A percentile compares a stretch with the other conserved stretches of the same genome.
These are phyloP conservation scores for Botryotinia calthae DNA, from an alignment of 2,329 filamentous ascomycete species.

Conservation along the genomic window DNA sequence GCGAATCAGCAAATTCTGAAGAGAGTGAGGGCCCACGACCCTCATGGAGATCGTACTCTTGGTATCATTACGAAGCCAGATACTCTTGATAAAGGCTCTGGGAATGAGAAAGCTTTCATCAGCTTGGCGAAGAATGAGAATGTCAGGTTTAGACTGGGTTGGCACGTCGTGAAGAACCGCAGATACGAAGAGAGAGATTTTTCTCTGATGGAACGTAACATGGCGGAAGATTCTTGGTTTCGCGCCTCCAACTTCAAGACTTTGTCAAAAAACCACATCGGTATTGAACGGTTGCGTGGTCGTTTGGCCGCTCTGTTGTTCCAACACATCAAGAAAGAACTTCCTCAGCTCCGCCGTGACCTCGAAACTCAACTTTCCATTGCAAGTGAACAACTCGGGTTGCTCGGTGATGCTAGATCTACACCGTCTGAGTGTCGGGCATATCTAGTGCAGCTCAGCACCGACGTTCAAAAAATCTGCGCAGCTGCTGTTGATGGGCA, in stretches of 20 bases:
- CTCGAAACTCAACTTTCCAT: slow-evolving; percentile 24
- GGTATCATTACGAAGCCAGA: slow-evolving; percentile 51
- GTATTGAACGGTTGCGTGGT: slow-evolving; percentile 32
- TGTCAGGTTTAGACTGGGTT: slow-evolving; percentile 45
- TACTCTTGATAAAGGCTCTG: slow-evolving; percentile 39
- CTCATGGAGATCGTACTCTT: slow-evolving; percentile 41
- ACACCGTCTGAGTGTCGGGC: slow-evolving; percentile 27
- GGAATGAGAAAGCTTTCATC: slow-evolving; percentile 40
- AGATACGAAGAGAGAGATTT: slow-evolving; percentile 41
- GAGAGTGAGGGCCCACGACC: slow-evolving; percentile 40
- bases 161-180: slow-evolving; percentile 49
- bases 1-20: slow-evolving; percentile 44
- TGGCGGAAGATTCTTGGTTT: slow-evolving; percentile 31
- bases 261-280: slow-evolving; percentile 29
- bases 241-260: slow-evolving; percentile 34
- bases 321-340: slow-evolving; percentile 38
- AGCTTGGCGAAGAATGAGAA: slow-evolving; percentile 44
- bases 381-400: slow-evolving; percentile 16
- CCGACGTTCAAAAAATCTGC: slow-evolving; percentile 36
- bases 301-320: slow-evolving; percentile 35
- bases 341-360: slow-evolving; percentile 33
- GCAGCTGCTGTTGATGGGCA: slow-evolving; percentile 37
- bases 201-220: slow-evolving; percentile 31
- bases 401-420: slow-evolving; percentile 26
- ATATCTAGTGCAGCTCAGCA: slow-evolving; percentile 36